Evolutionary conservation across 2,329 filamentous ascomycete species (phyloP).

Genomic region (Simplicillium aogashimaense): DNA sequence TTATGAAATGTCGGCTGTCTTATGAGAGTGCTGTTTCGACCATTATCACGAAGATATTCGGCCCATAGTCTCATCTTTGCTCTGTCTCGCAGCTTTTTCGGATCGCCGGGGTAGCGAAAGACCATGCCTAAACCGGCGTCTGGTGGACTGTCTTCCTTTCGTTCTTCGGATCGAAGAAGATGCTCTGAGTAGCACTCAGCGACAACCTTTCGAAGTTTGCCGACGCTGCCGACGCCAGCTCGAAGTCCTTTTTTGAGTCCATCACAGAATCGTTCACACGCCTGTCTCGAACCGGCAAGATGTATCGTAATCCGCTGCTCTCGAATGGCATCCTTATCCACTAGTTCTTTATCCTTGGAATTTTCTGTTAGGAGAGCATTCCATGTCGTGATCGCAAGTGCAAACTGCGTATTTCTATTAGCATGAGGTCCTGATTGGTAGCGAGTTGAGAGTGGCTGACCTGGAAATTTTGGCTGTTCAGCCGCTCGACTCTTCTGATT

Average conservation of each 20-base stretch:
- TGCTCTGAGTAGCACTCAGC: conserved; percentile 89
- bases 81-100: conserved; percentile 83
- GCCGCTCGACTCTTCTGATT: conserved; percentile 80
- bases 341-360: conserved; percentile 35
- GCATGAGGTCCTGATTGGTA: conserved; percentile 1
- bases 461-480: conserved; percentile 85
- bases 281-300: conserved; percentile 76
- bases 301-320: conserved; percentile 89
- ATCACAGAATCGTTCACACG: conserved; percentile 94
- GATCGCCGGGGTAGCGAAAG: conserved; percentile 90
- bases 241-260: conserved; percentile 83
- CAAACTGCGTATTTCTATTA: conserved; percentile 48
- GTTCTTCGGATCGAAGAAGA: conserved; percentile 53
- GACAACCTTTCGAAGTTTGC: conserved; percentile 71
- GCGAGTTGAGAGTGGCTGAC: conserved; percentile 18
- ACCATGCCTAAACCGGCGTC: conserved; percentile 88
- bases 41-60: conserved; percentile 92
- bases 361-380: conserved; percentile 58
- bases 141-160: conserved; percentile 50
- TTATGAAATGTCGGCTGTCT: conserved; percentile 97
- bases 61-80: conserved; percentile 98
- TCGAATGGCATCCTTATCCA: conserved; percentile 29
- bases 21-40: conserved; percentile 82
- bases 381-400: conserved; percentile 91
- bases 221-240: conserved; percentile 78